Base-by-base conservation (phyloP, 495 filamentous ascomycete genomes). In the Penicillium verhagenii region DNA sequence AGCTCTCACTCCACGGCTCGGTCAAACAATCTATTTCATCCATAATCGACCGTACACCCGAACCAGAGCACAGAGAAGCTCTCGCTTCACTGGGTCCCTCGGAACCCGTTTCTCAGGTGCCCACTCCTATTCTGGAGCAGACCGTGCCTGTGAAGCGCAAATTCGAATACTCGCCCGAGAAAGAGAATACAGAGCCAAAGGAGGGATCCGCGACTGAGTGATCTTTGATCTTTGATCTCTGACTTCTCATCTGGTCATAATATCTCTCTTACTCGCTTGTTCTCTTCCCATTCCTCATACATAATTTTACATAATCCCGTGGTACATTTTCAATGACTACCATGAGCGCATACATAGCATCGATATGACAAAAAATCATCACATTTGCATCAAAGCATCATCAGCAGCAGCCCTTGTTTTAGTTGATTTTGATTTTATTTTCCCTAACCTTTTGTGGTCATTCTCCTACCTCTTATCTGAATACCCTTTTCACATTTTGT, bases 21-120 rank as follows among this genome's bases (percentile, higher is more conserved):
- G 72, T 64, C 13, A 76, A 76, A 56, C 73, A 74, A 25, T 70
- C 72, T n/a, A 78, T 78, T 46, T 74, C 70, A 1, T 76, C 73
- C 1, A 75, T 78, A 20, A 76, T 78, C 43, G 75, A 78, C 54
- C 70, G 70, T 11, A 65, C 71, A 2, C 70, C 72, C 1, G 70
- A 69, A 33, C 47, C 56, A 2, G 64, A 64, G 14, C 56, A 57
- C 2, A 61, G 67, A 21, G 72, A 71, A 52, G 60, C 53, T 18
- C 44, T 66, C 26, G 52, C 70, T 14, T 50, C 57, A 31, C 21
- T 60, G 24, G 50, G 62, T 20, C 28, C 58, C 26, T 59, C 64
- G 14, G 53, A 64, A 48, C 39, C 68, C 25, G 28, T 50, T 44
- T 44, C 52, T 0, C 67, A 72, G 33, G 52, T 52, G 4, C 50